Base-by-base conservation (phyloP, 2,329 filamentous ascomycete genomes). In the Aureobasidium subglaciale region DNA sequence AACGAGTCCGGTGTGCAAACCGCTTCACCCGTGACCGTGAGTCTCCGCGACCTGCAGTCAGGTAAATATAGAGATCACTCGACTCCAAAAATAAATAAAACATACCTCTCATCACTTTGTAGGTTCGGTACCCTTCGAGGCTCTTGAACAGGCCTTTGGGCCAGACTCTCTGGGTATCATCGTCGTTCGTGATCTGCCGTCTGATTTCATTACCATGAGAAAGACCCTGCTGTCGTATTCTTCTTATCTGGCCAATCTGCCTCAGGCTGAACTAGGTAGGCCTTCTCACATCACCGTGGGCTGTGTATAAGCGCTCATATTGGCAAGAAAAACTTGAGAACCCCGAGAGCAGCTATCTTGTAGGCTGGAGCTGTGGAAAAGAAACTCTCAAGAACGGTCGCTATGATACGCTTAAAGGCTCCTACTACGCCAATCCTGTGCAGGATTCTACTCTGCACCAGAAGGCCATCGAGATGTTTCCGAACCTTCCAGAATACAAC, bases 101-200 rank as follows among this genome's bases (percentile, higher is more conserved):
- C n/a, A n/a, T n/a, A n/a, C n/a, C n/a, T 46, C 53, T 61, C 27
- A 60, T 53, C 8, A 11, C 2, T 37, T 16, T 18, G 10, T 38
- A 88, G 86, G 83, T 18, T 80, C 78, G 56, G 77, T 92, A 42
- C 78, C 86, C 0, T 86, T 89, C 52, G 78, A 82, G 56, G 80
- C 81, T 0, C 78, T 93, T 10, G 81, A 88, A 63, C 72, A 86
- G 63, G 93, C 93, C 0, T 97, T 99, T 68, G 93, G 93, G 0
- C 90, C 91, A 1, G 83, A 88, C 24, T 96, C 90, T 2, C 77
- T 97, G 11, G 93, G 93, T 0, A 96, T 99, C 52, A 85, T 99
- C 55, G 76, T 97, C n/a, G 91, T 99, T 45, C 90, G 87, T 67
- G 88, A 90, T 67, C 81, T 97, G 0, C 88, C 90, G 0, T 60